Conservation (phyloP, 2,329 filamentous ascomycete species). For the Trichoderma polysporum region DNA sequence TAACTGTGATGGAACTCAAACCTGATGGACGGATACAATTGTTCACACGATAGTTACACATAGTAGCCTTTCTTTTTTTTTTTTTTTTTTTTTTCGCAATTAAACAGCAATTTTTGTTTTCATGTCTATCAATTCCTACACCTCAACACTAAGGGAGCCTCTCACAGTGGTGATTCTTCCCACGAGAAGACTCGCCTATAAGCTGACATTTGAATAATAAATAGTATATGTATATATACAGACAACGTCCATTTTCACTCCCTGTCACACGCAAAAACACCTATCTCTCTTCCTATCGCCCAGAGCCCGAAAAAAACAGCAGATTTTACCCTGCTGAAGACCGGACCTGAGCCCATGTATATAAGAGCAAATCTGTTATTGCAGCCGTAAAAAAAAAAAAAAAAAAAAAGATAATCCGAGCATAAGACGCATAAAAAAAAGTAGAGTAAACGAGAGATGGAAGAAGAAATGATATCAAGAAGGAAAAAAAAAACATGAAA, state of each 20-base stretch:
- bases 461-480: conserved; percentile 16
- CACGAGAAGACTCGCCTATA: background rate
- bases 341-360: conserved; percentile 27
- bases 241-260: conserved; percentile 17
- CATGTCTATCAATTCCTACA: conserved; percentile 17
- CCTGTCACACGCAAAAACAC: conserved; percentile 16
- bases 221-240: conserved; percentile 20
- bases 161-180: background rate
- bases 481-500: conserved; percentile 19
- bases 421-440: conserved; percentile 15
- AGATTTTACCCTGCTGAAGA: background rate
- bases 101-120: conserved; percentile 9
- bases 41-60: background rate
- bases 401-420: conserved; percentile 19
- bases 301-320: background rate
- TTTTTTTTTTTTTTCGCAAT: background rate
- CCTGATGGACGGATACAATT: background rate
- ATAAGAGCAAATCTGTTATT: conserved; percentile 30
- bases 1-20: background rate
- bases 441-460: background rate
- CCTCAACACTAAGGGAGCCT: background rate
- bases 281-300: conserved; percentile 7
- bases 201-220: conserved; percentile 16
- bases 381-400: conserved; percentile 24
- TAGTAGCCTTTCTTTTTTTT: background rate